Evolutionary conservation across 805 yeast genomes (phyloP).

Genomic region (Candida schatavii): DNA sequence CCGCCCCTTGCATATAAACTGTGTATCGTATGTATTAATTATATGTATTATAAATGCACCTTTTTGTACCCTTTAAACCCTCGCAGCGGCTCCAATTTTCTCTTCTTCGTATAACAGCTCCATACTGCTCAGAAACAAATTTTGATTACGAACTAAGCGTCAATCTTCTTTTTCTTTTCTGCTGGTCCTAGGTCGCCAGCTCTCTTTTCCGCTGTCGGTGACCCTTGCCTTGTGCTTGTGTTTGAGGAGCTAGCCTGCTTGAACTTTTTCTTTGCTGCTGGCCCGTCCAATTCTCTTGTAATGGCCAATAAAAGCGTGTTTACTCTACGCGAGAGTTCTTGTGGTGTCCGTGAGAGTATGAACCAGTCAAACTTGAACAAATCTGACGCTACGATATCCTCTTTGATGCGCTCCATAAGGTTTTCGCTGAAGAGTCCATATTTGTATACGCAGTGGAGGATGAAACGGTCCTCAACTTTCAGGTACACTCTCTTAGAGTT

Average conservation of each 20-base stretch:
- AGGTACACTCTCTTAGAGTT: conserved; percentile 74
- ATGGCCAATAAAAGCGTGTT: conserved; percentile 66
- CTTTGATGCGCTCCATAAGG: conserved; percentile 61
- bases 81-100: too few species aligned
- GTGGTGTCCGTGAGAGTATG: conserved; percentile 65
- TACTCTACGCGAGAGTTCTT: conserved; percentile 68
- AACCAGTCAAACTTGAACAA: conserved; percentile 73
- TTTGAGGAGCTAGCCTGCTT: conserved; percentile 15
- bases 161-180: too few species aligned
- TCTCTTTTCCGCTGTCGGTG: too few species aligned
- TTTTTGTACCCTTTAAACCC: too few species aligned
- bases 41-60: too few species aligned
- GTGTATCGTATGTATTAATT: too few species aligned
- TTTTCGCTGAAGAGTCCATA: conserved; percentile 61
- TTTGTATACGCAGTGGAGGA: conserved; percentile 58
- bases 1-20: too few species aligned
- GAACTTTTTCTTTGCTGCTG: conserved; percentile 48
- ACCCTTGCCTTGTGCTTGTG: conserved; percentile 31
- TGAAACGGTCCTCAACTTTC: conserved; percentile 65
- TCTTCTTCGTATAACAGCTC: too few species aligned
- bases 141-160: too few species aligned
- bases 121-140: too few species aligned
- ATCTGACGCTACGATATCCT: conserved; percentile 57
- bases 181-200: too few species aligned
- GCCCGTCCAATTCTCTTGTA: conserved; percentile 67